Percentiles rank a stretch among this genome's conserved stretches.
These are phyloP conservation scores for Neocucurbitaria cava DNA, from an alignment of 2,329 filamentous ascomycete genomes.

Conservation along the genomic window DNA sequence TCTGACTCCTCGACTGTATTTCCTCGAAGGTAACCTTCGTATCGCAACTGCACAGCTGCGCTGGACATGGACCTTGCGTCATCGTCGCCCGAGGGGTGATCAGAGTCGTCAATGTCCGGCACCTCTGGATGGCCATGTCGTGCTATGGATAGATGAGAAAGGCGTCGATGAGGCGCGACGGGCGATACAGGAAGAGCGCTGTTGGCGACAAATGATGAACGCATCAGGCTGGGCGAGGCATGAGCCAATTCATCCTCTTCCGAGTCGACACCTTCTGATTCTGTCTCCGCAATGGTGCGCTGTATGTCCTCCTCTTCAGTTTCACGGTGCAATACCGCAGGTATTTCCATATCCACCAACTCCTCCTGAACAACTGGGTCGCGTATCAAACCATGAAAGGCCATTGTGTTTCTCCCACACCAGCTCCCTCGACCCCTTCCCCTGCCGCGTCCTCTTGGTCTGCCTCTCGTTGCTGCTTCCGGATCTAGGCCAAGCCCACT, in stretches of 20 bases:
- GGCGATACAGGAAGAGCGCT: conserved; percentile 38
- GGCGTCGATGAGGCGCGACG: conserved; percentile 8
- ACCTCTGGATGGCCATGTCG: conserved; percentile 8
- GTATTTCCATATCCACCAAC: conserved; percentile 1
- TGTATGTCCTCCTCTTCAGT: conserved; percentile 7
- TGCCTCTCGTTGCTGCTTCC: conserved; percentile 11
- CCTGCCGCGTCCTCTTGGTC: conserved; percentile 18
- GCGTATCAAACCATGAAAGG: neutral
- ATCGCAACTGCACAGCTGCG: conserved; percentile 15
- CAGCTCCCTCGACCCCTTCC: conserved; percentile 26
- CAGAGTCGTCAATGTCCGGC: conserved; percentile 10
- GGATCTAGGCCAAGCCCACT: conserved; percentile 11
- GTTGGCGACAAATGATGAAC: conserved; percentile 40
- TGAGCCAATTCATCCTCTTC: conserved; percentile 2
- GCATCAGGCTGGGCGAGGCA: conserved; percentile 30
- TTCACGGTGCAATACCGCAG: neutral
- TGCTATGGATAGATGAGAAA: conserved; percentile 2
- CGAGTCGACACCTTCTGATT: conserved; percentile 15
- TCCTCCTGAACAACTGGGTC: conserved; percentile 5
- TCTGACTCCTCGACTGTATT: neutral
- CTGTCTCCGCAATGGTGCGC: conserved; percentile 18
- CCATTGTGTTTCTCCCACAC: conserved; percentile 6
- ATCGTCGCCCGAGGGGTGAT: neutral
- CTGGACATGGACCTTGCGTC: conserved; percentile 19
- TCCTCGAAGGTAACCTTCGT: conserved; percentile 2